Base-by-base conservation (phyloP, 306 rosid species). In the Myrica gale region DNA sequence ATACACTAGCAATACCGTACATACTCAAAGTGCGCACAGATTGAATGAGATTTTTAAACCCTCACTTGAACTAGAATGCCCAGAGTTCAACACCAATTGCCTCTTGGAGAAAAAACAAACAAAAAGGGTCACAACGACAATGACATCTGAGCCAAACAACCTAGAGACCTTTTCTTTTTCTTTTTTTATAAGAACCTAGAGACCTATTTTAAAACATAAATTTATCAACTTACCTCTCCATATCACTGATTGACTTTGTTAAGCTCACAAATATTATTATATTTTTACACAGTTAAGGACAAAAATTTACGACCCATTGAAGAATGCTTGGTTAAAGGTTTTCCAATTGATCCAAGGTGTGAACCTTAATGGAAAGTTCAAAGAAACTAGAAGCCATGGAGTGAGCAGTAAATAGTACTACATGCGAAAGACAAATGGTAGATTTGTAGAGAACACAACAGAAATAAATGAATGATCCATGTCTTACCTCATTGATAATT, bases 401-500 rank as follows among this genome's bases (percentile, higher is more conserved):
- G 54, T 47, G 39, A 21, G 21, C 26, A 4, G 26, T n/a, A 43
- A 66, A 23, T 6, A 15, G n/a, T 16, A 52, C 26, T 56, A 56
- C 32, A 51, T 5, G 39, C 52, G 62, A 63, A 50, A 17, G 19
- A 43, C 54, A 19, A 63, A n/a, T 37, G 19, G 51, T 15, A 32
- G 70, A 71, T 39, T 70, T 72, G 70, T 73, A 71, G 17, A 5
- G 68, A 48, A 76, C 71, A 70, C 71, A 72, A 41, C 26, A 70
- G 71, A 48, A 79, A 51, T 15, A 75, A 50, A 17, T 9, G n/a
- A 48, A 10, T 20, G 44, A 71, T 43, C 66, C 60, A 72, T n/a
- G 20, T 76, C 91, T 80, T 76, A 95, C 99, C 99, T 95, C 99
- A 80, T 95, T 95, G 78, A 95, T 95, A 79, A 95, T 90, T 75